These are phyloP conservation scores for Danielia oregonensis DNA, from an alignment of 805 yeast genomes.

Conservation along the genomic window DNA sequence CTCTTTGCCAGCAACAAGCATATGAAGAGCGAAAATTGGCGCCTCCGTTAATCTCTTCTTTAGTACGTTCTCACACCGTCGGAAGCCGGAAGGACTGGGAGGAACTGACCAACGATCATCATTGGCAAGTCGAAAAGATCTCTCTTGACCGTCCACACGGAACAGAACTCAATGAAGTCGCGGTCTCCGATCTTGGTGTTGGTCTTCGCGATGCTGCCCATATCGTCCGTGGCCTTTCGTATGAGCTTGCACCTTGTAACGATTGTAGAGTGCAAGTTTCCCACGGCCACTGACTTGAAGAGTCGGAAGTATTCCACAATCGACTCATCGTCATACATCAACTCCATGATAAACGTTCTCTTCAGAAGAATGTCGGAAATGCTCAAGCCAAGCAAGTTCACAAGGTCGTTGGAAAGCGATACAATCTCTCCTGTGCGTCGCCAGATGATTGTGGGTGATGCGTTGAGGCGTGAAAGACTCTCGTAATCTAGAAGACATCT, in stretches of 20 bases:
- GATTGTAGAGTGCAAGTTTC: constrained; percentile 52
- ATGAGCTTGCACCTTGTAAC: constrained; percentile 48
- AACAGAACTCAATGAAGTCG: constrained; percentile 56
- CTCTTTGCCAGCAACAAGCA: too few species aligned
- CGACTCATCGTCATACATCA: constrained; percentile 72
- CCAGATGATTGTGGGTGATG: constrained; percentile 83
- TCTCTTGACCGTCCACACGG: constrained; percentile 82
- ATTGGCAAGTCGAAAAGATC: constrained; percentile 83
- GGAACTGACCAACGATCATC: constrained; percentile 77
- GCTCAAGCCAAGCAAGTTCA: constrained; percentile 63
- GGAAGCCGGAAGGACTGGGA: constrained; percentile 53
- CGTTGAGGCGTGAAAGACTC: constrained; percentile 46
- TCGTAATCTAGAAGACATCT: constrained; percentile 43
- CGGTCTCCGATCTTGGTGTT: constrained; percentile 13
- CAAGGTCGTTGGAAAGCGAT: constrained; percentile 71
- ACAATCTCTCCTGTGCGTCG: constrained; percentile 83
- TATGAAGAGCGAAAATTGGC: too few species aligned
- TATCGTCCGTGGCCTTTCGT: constrained; percentile 21
- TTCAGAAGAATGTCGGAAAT: constrained; percentile 54
- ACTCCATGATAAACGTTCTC: constrained; percentile 67
- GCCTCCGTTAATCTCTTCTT: neutral
- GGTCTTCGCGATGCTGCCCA: constrained; percentile 14
- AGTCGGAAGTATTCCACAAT: constrained; percentile 68
- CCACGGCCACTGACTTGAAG: constrained; percentile 71
- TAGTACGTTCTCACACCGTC: constrained; percentile 32